These are phyloP conservation scores for Epichloe elymi DNA, from an alignment of 2,329 filamentous ascomycete species.

Conservation along the genomic window DNA sequence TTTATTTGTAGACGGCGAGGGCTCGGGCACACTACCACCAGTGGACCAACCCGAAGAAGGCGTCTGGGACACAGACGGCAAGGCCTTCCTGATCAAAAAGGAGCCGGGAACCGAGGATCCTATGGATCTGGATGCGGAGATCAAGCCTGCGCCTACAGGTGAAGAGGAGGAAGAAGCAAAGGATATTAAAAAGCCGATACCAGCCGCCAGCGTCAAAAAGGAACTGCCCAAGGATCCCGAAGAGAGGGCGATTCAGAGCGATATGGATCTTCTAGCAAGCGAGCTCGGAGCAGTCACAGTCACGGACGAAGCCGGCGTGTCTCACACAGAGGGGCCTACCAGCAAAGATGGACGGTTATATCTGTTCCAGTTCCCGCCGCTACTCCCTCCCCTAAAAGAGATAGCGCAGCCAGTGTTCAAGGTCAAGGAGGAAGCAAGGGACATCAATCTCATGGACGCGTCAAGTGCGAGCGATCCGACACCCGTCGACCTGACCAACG, in stretches of 20 bases:
- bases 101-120: constrained; percentile 29
- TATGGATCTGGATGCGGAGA: constrained; percentile 27
- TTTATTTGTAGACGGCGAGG: constrained; percentile 29
- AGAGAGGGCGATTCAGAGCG: constrained; percentile 24
- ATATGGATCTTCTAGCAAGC: constrained; percentile 28
- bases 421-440: constrained; percentile 30
- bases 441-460: constrained; percentile 24
- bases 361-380: constrained; percentile 51
- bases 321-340: constrained; percentile 15
- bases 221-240: constrained; percentile 22
- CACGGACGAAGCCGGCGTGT: constrained; percentile 16
- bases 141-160: constrained; percentile 10
- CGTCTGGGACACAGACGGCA: constrained; percentile 30
- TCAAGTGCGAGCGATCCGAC: constrained; percentile 4
- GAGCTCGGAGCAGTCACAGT: constrained; percentile 28
- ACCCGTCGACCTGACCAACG: constrained; percentile 30
- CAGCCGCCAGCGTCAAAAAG: constrained; percentile 12
- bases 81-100: constrained; percentile 27
- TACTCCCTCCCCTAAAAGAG: constrained; percentile 41
- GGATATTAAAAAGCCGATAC: constrained; percentile 12
- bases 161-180: constrained; percentile 11
- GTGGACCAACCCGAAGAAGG: constrained; percentile 23
- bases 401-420: constrained; percentile 14
- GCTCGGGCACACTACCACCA: constrained; percentile 12
- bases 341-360: constrained; percentile 44